Evolutionary conservation across 2,329 filamentous ascomycete species (phyloP).

Genomic region (Fusarium torulosum): DNA sequence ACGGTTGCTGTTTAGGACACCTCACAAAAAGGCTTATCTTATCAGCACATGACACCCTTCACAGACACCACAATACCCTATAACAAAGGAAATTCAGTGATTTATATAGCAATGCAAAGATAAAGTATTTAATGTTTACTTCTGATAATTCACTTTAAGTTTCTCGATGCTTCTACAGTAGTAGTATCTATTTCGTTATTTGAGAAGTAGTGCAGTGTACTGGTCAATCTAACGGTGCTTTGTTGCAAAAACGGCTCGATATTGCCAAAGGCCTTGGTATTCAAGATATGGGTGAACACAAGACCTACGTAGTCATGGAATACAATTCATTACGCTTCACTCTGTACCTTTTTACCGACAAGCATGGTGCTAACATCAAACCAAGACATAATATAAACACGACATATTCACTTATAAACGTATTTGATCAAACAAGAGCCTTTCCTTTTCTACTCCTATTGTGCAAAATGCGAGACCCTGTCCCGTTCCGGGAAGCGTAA

Average conservation of each 20-base stretch:
- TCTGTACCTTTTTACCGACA: no score
- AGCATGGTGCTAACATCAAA: constrained; percentile 1
- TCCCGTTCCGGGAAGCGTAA: constrained; percentile 49
- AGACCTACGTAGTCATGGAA: no score
- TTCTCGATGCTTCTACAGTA: no score
- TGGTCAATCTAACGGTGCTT: no score
- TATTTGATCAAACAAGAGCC: constrained; percentile 51
- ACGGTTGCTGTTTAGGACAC: constrained; percentile 50
- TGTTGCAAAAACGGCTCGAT: no score
- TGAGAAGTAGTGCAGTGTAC: no score
- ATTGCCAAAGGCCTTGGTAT: neutral
- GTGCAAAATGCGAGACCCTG: constrained; percentile 53
- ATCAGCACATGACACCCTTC: constrained; percentile 53
- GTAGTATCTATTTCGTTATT: no score
- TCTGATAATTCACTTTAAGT: no score
- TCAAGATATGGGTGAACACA: neutral
- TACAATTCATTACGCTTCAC: no score
- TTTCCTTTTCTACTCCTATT: constrained; percentile 56
- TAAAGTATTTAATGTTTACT: no score
- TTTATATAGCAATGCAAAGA: neutral
- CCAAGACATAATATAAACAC: neutral
- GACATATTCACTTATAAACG: constrained; percentile 18
- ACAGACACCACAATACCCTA: constrained; percentile 38
- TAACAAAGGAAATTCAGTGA: neutral
- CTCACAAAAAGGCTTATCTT: constrained; percentile 54